These are phyloP conservation scores for Fraxinus cuspidata DNA, from an alignment of 257 asterid species.

Conservation along the genomic window DNA sequence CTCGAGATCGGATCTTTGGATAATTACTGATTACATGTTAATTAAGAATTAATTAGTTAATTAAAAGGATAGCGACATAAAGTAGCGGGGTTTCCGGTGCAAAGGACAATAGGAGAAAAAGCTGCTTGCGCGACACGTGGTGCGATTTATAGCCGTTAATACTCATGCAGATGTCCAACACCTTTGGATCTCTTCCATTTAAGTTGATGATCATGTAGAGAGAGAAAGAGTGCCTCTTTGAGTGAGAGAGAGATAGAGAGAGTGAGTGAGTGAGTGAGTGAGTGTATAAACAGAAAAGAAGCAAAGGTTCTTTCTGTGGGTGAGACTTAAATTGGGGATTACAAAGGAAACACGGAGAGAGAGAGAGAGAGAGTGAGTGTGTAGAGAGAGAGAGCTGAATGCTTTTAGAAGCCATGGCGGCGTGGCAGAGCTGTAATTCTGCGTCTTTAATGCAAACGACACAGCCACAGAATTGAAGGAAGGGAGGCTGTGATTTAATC, in stretches of 20 bases:
- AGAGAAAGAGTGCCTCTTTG: neutral
- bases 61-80: slow-evolving; percentile 56
- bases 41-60: slow-evolving; percentile 14
- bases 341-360: slow-evolving; percentile 19
- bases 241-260: slow-evolving; percentile 26
- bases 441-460: slow-evolving; percentile 60
- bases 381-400: slow-evolving; percentile 22
- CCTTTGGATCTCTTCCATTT: slow-evolving; percentile 34
- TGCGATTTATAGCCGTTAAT: slow-evolving; percentile 24
- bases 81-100: slow-evolving; percentile 79
- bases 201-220: slow-evolving; percentile 26
- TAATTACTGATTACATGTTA: slow-evolving; percentile 32
- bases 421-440: slow-evolving; percentile 91
- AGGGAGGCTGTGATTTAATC: slow-evolving; percentile 26
- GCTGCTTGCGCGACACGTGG: slow-evolving; percentile 54
- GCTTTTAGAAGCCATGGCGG: slow-evolving; percentile 85
- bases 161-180: slow-evolving; percentile 29
- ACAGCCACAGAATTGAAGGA: slow-evolving; percentile 56
- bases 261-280: slow-evolving; percentile 1
- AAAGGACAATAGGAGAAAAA: slow-evolving; percentile 58
- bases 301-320: slow-evolving; percentile 20
- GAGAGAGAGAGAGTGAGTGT: neutral
- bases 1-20: slow-evolving; percentile 22
- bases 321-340: slow-evolving; percentile 27
- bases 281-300: slow-evolving; percentile 12